Evolutionary conservation across 2,329 filamentous ascomycete genomes (phyloP), one percentile per base, ranked within the genome.

Genomic region (Phyllosticta citribraziliensis): DNA sequence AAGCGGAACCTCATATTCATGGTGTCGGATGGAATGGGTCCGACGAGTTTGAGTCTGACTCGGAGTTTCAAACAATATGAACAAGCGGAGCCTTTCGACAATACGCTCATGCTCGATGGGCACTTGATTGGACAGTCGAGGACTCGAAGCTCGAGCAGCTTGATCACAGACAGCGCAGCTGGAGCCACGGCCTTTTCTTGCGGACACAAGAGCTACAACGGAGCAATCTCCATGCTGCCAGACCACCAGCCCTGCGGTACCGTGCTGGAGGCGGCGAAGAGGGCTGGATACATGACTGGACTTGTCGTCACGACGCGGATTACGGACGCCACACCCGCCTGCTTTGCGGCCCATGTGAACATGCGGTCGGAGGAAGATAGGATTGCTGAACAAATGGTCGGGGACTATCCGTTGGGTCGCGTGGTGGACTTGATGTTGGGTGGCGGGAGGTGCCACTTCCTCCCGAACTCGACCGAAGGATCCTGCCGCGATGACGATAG

Each of bases 21-120:
- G 94, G 93, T 99, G 47, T 96, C 91, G 0, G 94, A 99, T 73
- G 94, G 94, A 70, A 99, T 99, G 94, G 94, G 94, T 0, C 94
- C 94, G 8, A 90, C 94, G 9, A 93, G 90, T 67, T 80, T 99
- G 59, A 88, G 88, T 25, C 75, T 99, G 72, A 96, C 94, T 6
- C 83, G 94, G 61, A 89, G 86, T 70, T 99, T 88, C 77, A 85
- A 89, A 66, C 94, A 99, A 74, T 83, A 87, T 67, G 81, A 86
- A 60, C 82, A 89, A 50, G 84, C 82, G 5, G 80, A 95, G n/a
- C 86, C 89, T 0, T 83, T 83, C 66, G 83, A 87, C 68, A 85
- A 96, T 68, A 86, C 86, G 19, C 81, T 99, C 57, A 82, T 86
- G 1, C 82, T 99, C 57, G 94, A 99, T 73, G 81, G 88, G 70